Evolutionary conservation across 2,329 filamentous ascomycete species (phyloP).

Genomic region (Pezicula carpinea): DNA sequence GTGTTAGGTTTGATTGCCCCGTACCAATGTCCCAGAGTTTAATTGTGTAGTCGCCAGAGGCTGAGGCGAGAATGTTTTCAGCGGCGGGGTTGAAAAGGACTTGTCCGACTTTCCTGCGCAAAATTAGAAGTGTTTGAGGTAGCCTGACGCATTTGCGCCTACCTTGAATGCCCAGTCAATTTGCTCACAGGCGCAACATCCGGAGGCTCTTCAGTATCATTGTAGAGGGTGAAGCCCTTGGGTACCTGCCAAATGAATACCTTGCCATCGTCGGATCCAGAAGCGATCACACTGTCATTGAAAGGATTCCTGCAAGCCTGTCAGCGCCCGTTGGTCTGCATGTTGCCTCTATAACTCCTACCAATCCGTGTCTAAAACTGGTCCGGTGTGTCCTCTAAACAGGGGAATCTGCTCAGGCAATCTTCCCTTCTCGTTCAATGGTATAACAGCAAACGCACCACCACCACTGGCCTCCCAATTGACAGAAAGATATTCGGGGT

Average conservation of each 20-base stretch:
- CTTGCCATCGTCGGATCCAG: conserved; percentile 94
- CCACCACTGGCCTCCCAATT: conserved; percentile 98
- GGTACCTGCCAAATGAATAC: conserved; percentile 96
- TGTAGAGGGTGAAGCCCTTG: conserved; percentile 76
- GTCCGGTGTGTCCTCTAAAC: conserved; percentile 92
- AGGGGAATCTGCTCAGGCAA: conserved; percentile 88
- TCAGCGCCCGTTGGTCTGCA: conserved; percentile 15
- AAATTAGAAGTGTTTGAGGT: conserved; percentile 19
- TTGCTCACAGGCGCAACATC: conserved; percentile 79
- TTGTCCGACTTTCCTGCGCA: conserved; percentile 84
- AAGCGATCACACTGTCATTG: conserved; percentile 88
- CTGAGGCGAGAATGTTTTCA: conserved; percentile 90
- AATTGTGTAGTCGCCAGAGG: conserved; percentile 90
- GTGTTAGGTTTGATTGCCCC: conserved; percentile 66
- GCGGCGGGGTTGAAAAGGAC: conserved; percentile 97
- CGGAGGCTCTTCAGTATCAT: conserved; percentile 76
- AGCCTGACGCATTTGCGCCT: conserved; percentile 12
- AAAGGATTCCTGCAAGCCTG: conserved; percentile 74
- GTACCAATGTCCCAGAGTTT: conserved; percentile 93
- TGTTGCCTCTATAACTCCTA: conserved; percentile 36
- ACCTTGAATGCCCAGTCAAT: conserved; percentile 84
- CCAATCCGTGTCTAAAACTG: conserved; percentile 98
- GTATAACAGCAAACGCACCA: conserved; percentile 94
- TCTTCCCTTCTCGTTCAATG: conserved; percentile 82
- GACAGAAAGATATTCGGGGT: conserved; percentile 91